Evolutionary conservation across 176 grass and related monocot genomes (phyloP).

Genomic region (Rhynchospora pubera): DNA sequence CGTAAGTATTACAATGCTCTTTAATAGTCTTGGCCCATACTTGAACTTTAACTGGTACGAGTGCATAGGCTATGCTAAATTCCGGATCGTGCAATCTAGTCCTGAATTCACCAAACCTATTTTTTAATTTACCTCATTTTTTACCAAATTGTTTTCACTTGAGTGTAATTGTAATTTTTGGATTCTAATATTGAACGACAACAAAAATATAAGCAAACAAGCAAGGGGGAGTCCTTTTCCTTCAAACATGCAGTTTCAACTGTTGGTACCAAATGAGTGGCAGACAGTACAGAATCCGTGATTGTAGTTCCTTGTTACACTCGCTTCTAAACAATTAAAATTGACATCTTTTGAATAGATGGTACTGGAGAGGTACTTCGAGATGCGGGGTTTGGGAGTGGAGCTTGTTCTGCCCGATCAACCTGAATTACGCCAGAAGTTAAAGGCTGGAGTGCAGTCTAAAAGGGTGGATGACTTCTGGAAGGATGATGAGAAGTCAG

Average conservation of each 20-base stretch:
- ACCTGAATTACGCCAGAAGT: constrained; percentile 46
- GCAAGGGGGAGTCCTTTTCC: neutral
- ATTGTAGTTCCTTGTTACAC: neutral
- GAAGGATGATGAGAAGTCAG: neutral
- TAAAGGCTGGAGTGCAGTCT: constrained; percentile 16
- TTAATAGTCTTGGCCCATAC: neutral
- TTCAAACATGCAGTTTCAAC: neutral
- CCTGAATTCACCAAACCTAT: neutral
- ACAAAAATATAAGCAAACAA: neutral
- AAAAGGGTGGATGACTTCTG: constrained; percentile 15
- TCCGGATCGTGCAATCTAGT: neutral
- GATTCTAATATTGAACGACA: neutral
- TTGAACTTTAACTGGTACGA: neutral
- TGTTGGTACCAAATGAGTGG: neutral
- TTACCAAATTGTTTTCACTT: neutral
- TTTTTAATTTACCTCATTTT: neutral
- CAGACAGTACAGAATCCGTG: neutral
- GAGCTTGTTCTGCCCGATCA: constrained; percentile 74
- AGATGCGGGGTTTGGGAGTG: constrained; percentile 41
- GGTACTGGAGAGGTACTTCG: constrained; percentile 76
- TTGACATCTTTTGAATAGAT: constrained; percentile 34
- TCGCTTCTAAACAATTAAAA: neutral
- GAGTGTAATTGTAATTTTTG: neutral
- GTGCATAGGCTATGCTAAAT: neutral
- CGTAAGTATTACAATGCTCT: constrained; percentile 28